These are phyloP conservation scores for Hamiltosporidium tvaerminnensis DNA, from an alignment of 371 early-diverging fungal genomes.

Conservation along the genomic window DNA sequence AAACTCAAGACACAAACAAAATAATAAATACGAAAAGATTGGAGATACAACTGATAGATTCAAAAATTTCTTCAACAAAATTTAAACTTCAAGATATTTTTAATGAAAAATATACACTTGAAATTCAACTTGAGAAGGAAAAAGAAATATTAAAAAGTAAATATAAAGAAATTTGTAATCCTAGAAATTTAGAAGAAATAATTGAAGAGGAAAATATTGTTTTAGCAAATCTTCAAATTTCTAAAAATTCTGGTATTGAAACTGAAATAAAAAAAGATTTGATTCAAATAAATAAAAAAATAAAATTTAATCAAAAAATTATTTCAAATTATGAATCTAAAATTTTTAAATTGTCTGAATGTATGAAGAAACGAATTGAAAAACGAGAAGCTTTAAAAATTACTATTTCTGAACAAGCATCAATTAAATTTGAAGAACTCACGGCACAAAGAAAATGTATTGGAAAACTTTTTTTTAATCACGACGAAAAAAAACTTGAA, in stretches of 20 bases:
- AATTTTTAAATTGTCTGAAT: constrained; percentile 18
- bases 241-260: constrained; percentile 1
- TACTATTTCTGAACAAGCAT: constrained; percentile 25
- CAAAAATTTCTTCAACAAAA: too few species aligned
- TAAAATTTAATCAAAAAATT: constrained; percentile 13
- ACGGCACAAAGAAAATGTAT: constrained; percentile 41
- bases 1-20: too few species aligned
- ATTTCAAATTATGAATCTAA: constrained; percentile 15
- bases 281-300: constrained; percentile 9
- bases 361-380: constrained; percentile 22
- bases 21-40: too few species aligned
- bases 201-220: too few species aligned
- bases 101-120: too few species aligned
- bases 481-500: constrained; percentile 39
- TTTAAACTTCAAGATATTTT: too few species aligned
- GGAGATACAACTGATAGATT: too few species aligned
- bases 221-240: neutral
- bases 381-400: constrained; percentile 44
- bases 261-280: constrained; percentile 17
- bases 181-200: too few species aligned
- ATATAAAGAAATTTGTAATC: too few species aligned
- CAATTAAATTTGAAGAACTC: constrained; percentile 27
- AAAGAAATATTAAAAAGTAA: too few species aligned
- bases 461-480: constrained; percentile 45
- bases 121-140: too few species aligned